Percentiles rank a stretch among this genome's conserved stretches.
Conservation (phyloP, 1,284 basidiomycete genomes). For the Marasmius oreades region DNA sequence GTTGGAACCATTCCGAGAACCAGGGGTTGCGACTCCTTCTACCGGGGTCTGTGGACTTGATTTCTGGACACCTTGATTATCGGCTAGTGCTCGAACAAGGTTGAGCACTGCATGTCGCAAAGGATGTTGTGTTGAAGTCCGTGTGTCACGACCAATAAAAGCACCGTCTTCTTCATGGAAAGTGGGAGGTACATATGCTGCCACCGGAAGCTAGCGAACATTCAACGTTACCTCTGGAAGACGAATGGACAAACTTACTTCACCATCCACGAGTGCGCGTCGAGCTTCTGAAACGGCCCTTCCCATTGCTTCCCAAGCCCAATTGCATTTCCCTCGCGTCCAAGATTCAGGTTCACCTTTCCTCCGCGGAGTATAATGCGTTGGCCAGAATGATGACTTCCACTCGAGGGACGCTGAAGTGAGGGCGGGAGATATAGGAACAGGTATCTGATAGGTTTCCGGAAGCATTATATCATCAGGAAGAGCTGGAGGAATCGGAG, state of each 20-base stretch:
- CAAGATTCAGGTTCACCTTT: constrained; percentile 69
- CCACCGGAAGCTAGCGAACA: constrained; percentile 65
- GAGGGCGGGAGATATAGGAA: constrained; percentile 72
- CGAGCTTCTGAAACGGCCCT: constrained; percentile 48
- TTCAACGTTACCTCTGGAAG: neutral
- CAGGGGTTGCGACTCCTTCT: constrained; percentile 18
- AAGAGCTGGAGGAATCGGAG: constrained; percentile 31
- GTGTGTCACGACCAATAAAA: constrained; percentile 69
- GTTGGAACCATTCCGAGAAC: constrained; percentile 57
- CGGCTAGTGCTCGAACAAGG: constrained; percentile 65
- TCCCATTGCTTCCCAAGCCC: constrained; percentile 72
- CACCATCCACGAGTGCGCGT: constrained; percentile 44
- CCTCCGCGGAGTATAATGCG: constrained; percentile 68
- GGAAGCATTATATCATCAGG: constrained; percentile 37
- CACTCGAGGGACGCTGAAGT: constrained; percentile 63
- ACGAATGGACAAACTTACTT: constrained; percentile 40
- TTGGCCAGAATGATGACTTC: constrained; percentile 81
- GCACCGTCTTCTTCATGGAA: constrained; percentile 40
- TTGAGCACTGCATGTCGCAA: constrained; percentile 83
- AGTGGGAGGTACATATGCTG: constrained; percentile 68
- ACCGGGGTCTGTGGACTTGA: constrained; percentile 10
- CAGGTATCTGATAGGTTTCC: constrained; percentile 51
- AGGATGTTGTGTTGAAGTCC: constrained; percentile 65
- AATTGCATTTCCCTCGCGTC: constrained; percentile 60
- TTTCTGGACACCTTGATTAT: constrained; percentile 35